Conservation (phyloP, 2,329 filamentous ascomycete species). For the Arachnomyces sp. region DNA sequence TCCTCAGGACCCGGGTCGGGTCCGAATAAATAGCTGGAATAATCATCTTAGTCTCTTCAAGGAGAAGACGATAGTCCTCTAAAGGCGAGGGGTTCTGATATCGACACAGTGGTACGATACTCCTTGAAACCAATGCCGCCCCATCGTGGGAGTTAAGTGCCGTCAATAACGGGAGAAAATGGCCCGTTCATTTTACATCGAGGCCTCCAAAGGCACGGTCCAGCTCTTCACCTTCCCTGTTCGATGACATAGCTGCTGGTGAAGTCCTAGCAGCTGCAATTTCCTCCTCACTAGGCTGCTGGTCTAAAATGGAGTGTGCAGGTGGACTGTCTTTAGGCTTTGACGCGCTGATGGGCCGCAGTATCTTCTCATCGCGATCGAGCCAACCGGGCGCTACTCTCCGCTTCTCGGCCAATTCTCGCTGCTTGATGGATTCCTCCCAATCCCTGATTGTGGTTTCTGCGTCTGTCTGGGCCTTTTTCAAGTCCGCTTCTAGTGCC, state of each 20-base stretch:
- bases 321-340: slow-evolving; percentile 9
- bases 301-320: slow-evolving; percentile 26
- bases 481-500: slow-evolving; percentile 68
- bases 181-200: slow-evolving; percentile 31
- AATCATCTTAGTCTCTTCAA: too few species aligned
- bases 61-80: too few species aligned
- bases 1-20: too few species aligned
- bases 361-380: slow-evolving; percentile 53
- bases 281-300: slow-evolving; percentile 26
- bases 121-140: too few species aligned
- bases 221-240: slow-evolving; percentile 45
- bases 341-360: slow-evolving; percentile 41
- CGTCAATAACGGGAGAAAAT: too few species aligned
- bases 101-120: too few species aligned
- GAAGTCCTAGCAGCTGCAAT: slow-evolving; percentile 24
- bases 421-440: slow-evolving; percentile 54
- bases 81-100: too few species aligned
- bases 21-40: too few species aligned
- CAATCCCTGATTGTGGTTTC: slow-evolving; percentile 55
- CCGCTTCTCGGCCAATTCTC: slow-evolving; percentile 57
- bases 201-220: slow-evolving; percentile 48
- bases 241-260: slow-evolving; percentile 28
- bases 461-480: slow-evolving; percentile 60
- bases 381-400: slow-evolving; percentile 58
- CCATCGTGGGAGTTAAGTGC: too few species aligned